Conservation (phyloP, 177 flowering plant genomes). For the Tripterygium wilfordii region DNA sequence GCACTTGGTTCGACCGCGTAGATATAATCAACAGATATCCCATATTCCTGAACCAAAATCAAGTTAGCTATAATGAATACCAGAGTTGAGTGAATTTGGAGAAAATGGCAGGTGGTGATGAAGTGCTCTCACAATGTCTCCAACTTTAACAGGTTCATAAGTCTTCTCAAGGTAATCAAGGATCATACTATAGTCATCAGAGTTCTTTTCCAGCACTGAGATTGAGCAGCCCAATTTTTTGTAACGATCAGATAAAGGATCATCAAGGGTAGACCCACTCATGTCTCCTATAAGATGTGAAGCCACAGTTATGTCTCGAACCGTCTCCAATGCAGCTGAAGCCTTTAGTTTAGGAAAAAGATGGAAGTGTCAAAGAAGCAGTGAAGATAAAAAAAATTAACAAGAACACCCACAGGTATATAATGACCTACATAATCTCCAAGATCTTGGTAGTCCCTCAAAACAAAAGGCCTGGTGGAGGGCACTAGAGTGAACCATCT, state of each 20-base stretch:
- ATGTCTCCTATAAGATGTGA: constrained; percentile 67
- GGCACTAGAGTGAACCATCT: constrained; percentile 75
- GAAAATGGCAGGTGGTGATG: not conserved
- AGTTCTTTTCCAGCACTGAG: constrained; percentile 40
- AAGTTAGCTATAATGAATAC: too few relatives aligned
- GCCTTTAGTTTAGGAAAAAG: constrained; percentile 28
- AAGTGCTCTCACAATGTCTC: constrained; percentile 44
- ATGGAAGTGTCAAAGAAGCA: too few relatives aligned
- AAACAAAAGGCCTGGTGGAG: constrained; percentile 57
- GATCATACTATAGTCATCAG: constrained; percentile 74
- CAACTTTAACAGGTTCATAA: constrained; percentile 63
- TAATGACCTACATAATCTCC: constrained; percentile 63
- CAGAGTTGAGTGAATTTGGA: not conserved
- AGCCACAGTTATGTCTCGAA: constrained; percentile 58
- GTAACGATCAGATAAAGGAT: constrained; percentile 54
- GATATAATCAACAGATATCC: constrained; percentile 49
- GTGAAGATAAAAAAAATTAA: too few relatives aligned
- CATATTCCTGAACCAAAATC: constrained; percentile 43
- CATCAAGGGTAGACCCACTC: constrained; percentile 69
- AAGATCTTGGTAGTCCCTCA: constrained; percentile 45
- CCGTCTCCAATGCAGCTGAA: constrained; percentile 53
- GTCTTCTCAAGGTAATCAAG: constrained; percentile 65
- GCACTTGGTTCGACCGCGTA: constrained; percentile 52
- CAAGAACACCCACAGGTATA: too few relatives aligned
- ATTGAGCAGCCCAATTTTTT: constrained; percentile 53